phyloP scores from a whole-genome alignment of 768 basidiomycete genomes.

The Lactifluus pinguis region DNA sequence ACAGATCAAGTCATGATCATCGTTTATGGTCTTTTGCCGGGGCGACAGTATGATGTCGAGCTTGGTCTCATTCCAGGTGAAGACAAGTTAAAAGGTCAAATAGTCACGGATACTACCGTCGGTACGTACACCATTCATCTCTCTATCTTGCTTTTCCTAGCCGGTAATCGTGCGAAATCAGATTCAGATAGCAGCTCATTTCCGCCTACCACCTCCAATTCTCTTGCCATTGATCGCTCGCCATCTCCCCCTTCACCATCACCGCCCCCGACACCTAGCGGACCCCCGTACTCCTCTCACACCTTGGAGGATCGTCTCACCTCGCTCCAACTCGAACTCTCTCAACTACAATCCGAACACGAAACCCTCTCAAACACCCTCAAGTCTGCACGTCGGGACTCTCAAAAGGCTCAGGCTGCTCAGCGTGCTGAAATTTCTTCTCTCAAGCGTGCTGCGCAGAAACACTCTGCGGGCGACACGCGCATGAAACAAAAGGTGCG shows the following conservation, averaged over 20 bases:
- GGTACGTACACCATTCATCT: constrained; percentile 17
- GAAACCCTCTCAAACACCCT: constrained; percentile 58
- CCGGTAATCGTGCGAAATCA: background rate
- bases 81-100: constrained; percentile 47
- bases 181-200: constrained; percentile 1
- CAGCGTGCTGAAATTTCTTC: constrained; percentile 79
- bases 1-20: constrained; percentile 86
- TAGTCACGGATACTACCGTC: constrained; percentile 52
- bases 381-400: constrained; percentile 70
- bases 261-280: constrained; percentile 16
- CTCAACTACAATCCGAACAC: constrained; percentile 54
- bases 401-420: constrained; percentile 75
- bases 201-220: background rate
- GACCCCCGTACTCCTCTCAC: constrained; percentile 27
- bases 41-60: constrained; percentile 85
- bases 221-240: constrained; percentile 10
- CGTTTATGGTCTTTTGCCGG: constrained; percentile 81
- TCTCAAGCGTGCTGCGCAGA: constrained; percentile 76
- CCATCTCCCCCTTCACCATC: constrained; percentile 19
- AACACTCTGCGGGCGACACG: constrained; percentile 61
- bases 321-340: constrained; percentile 61
- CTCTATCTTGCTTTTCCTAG: background rate
- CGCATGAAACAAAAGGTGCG: constrained; percentile 81
- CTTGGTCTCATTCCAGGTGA: constrained; percentile 62
- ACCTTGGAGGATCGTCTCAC: constrained; percentile 59